Evolutionary conservation across 1,139 yeast species (phyloP).

Genomic region (Diutina neorugosa): DNA sequence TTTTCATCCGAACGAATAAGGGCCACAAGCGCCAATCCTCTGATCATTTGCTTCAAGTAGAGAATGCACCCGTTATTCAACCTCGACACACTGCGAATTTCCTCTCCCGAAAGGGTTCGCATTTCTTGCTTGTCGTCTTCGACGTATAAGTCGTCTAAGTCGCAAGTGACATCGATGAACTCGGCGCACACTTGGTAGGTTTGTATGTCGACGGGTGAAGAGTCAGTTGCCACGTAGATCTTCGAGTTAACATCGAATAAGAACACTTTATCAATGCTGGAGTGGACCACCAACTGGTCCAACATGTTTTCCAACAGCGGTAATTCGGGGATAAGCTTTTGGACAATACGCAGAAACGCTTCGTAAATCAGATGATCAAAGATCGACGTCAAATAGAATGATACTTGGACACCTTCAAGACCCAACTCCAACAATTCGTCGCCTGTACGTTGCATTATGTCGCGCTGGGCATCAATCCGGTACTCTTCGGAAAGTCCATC

Average conservation of each 20-base stretch:
- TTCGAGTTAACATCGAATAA: constrained; percentile 88
- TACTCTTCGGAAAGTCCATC: constrained; percentile 94
- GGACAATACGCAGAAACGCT: constrained; percentile 88
- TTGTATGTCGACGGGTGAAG: constrained; percentile 90
- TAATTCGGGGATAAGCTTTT: constrained; percentile 78
- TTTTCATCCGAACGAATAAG: constrained; percentile 50
- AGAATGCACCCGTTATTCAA: constrained; percentile 74
- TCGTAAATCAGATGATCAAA: constrained; percentile 95
- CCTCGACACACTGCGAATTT: constrained; percentile 54
- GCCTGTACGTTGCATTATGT: constrained; percentile 90
- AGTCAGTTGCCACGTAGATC: constrained; percentile 91
- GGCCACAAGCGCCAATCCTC: constrained; percentile 87
- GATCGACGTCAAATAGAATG: constrained; percentile 84
- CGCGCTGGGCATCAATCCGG: constrained; percentile 87
- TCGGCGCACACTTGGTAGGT: constrained; percentile 96
- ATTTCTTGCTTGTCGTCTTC: constrained; percentile 15
- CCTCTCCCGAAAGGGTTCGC: constrained; percentile 9
- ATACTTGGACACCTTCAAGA: constrained; percentile 80
- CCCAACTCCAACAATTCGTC: constrained; percentile 88
- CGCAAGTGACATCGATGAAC: constrained; percentile 88
- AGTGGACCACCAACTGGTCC: constrained; percentile 80
- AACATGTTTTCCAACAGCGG: constrained; percentile 82
- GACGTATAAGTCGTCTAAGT: constrained; percentile 64
- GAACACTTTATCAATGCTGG: constrained; percentile 85
- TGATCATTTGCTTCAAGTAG: constrained; percentile 81